Evolutionary conservation across 768 basidiomycete genomes (phyloP).

Genomic region (Lentinula guzmanii): DNA sequence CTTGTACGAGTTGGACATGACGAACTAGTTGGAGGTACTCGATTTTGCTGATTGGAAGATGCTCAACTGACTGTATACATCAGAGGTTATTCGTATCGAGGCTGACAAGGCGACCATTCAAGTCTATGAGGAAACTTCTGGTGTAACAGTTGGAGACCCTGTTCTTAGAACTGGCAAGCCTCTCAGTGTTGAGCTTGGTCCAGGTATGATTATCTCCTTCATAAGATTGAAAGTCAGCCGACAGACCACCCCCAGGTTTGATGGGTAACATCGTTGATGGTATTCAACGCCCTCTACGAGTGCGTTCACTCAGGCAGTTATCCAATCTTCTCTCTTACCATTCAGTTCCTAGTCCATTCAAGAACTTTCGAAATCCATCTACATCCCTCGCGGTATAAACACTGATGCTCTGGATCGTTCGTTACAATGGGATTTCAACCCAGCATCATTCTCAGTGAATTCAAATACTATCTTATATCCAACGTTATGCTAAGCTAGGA

Average conservation of each 20-base stretch:
- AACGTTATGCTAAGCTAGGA: neutral
- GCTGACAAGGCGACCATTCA: slow-evolving; percentile 98
- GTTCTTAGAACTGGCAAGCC: slow-evolving; percentile 97
- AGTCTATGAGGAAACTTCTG: slow-evolving; percentile 99
- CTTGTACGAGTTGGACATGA: slow-evolving; percentile 98
- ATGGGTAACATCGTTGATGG: slow-evolving; percentile 99
- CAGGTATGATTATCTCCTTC: slow-evolving; percentile 49
- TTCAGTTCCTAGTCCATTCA: slow-evolving; percentile 64
- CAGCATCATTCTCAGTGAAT: slow-evolving; percentile 60
- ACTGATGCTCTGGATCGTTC: slow-evolving; percentile 88
- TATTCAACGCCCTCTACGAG: slow-evolving; percentile 87
- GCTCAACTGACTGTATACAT: neutral
- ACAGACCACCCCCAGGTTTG: slow-evolving; percentile 49
- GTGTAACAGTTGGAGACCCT: slow-evolving; percentile 97
- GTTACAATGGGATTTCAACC: slow-evolving; percentile 93
- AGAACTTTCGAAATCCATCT: slow-evolving; percentile 97
- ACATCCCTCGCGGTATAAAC: slow-evolving; percentile 98
- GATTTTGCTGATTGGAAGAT: neutral
- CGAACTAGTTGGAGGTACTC: slow-evolving; percentile 91
- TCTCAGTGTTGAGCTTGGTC: slow-evolving; percentile 94
- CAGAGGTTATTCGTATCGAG: slow-evolving; percentile 99
- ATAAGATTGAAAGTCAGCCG: neutral
- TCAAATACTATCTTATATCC: slow-evolving; percentile 19
- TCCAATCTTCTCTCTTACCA: neutral
- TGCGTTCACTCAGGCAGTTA: slow-evolving; percentile 29